Evolutionary conservation across 108 stramenopile species (phyloP).

Genomic region (Pseudonitzschia multiseries): DNA sequence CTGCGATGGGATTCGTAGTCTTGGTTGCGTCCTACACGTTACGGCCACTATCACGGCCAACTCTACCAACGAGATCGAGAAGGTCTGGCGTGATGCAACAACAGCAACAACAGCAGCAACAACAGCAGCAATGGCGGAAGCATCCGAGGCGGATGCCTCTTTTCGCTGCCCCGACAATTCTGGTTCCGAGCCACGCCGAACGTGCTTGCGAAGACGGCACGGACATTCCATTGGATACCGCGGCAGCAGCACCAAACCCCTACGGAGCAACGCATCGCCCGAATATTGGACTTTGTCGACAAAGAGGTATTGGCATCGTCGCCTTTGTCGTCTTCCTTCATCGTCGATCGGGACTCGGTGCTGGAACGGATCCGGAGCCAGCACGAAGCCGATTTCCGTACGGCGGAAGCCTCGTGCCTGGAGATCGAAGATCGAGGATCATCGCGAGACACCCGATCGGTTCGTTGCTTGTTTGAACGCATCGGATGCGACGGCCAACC

Average conservation of each 20-base stretch:
- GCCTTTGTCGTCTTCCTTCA: neutral
- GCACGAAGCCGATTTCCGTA: slow-evolving; percentile 4
- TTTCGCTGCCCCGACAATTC: no score
- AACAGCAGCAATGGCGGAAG: no score
- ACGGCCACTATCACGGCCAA: no score
- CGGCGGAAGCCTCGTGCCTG: slow-evolving; percentile 5
- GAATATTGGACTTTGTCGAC: neutral
- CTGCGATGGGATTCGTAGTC: no score
- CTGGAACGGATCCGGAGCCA: slow-evolving; percentile 15
- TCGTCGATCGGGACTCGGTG: neutral
- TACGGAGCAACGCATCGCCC: neutral
- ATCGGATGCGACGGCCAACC: neutral
- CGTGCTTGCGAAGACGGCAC: no score
- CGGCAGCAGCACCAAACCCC: neutral
- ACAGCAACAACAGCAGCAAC: no score
- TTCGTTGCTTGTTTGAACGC: neutral
- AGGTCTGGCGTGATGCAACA: no score
- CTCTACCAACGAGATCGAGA: no score
- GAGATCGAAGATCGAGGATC: neutral
- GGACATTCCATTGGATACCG: no score
- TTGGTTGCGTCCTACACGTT: no score
- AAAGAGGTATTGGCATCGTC: neutral
- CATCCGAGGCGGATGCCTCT: no score
- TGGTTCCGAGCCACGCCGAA: no score
- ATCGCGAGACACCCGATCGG: neutral